Evolutionary conservation across 768 basidiomycete species (phyloP).

Genomic region (Pilatotrama ljubarskyi): DNA sequence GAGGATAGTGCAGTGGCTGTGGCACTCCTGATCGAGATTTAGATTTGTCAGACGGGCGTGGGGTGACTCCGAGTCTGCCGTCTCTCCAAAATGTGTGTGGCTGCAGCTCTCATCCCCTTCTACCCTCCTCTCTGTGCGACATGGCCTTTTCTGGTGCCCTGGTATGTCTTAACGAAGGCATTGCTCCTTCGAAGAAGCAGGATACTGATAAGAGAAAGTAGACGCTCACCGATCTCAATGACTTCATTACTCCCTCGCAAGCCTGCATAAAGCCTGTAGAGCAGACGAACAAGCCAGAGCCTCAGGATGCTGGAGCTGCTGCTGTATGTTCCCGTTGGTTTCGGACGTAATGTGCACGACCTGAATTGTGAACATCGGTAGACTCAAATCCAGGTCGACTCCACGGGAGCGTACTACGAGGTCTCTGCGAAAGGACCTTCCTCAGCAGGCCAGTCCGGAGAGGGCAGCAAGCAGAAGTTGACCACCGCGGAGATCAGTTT

Average conservation of each 20-base stretch:
- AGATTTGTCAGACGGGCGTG: slow-evolving; percentile 18
- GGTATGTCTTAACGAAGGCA: slow-evolving; percentile 46
- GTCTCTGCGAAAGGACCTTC: slow-evolving; percentile 43
- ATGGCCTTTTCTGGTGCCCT: slow-evolving; percentile 92
- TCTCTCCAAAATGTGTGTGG: slow-evolving; percentile 4
- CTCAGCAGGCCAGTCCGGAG: slow-evolving; percentile 16
- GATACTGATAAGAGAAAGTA: slow-evolving; percentile 30
- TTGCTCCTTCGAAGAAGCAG: not conserved
- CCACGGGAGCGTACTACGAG: slow-evolving; percentile 85
- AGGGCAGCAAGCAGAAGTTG: slow-evolving; percentile 55
- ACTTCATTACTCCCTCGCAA: slow-evolving; percentile 95
- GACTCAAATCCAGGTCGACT: slow-evolving; percentile 93
- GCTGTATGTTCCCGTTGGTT: slow-evolving; percentile 35
- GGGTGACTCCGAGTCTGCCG: slow-evolving; percentile 7
- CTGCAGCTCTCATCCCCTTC: not conserved
- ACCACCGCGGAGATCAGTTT: slow-evolving; percentile 94
- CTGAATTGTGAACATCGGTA: slow-evolving; percentile 33
- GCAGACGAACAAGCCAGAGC: slow-evolving; percentile 46
- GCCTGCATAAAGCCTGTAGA: slow-evolving; percentile 96
- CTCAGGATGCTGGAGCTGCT: slow-evolving; percentile 43
- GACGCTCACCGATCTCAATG: slow-evolving; percentile 94
- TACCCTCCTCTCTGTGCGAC: not conserved
- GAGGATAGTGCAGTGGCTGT: slow-evolving; percentile 3
- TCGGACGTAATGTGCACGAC: slow-evolving; percentile 30
- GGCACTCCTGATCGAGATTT: slow-evolving; percentile 17